Evolutionary conservation across 2,329 filamentous ascomycete species (phyloP).

Genomic region (Ophiostoma australiae): DNA sequence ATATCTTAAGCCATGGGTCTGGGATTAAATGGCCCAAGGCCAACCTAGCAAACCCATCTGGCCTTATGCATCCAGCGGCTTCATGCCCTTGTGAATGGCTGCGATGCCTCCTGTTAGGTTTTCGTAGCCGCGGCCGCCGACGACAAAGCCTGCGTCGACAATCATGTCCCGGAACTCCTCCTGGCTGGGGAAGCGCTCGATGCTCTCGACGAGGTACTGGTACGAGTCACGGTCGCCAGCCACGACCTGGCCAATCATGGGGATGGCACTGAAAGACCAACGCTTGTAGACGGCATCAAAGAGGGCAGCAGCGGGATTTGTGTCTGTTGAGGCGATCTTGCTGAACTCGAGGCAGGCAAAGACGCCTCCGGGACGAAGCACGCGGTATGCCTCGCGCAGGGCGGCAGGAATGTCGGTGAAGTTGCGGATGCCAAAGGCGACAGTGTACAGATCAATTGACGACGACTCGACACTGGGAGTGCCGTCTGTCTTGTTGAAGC

Average conservation of each 20-base stretch:
- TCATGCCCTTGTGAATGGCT: slow-evolving; percentile 94
- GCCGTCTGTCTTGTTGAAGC: slow-evolving; percentile 45
- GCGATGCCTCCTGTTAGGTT: slow-evolving; percentile 89
- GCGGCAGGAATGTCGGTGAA: slow-evolving; percentile 88
- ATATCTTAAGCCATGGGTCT: background rate
- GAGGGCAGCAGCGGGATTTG: slow-evolving; percentile 56
- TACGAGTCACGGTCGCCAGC: slow-evolving; percentile 93
- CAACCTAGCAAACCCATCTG: background rate
- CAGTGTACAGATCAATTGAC: slow-evolving; percentile 91
- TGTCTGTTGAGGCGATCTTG: slow-evolving; percentile 54
- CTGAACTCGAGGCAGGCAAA: slow-evolving; percentile 97
- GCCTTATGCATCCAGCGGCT: slow-evolving; percentile 50
- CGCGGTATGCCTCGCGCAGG: slow-evolving; percentile 74
- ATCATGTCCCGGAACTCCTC: slow-evolving; percentile 81
- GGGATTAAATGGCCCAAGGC: background rate
- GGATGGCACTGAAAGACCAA: slow-evolving; percentile 94
- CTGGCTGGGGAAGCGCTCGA: slow-evolving; percentile 87
- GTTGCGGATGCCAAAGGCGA: slow-evolving; percentile 95
- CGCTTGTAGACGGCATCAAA: slow-evolving; percentile 86
- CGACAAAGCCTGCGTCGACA: slow-evolving; percentile 73
- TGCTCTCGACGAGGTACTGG: slow-evolving; percentile 97
- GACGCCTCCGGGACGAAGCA: slow-evolving; percentile 88
- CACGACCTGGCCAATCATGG: slow-evolving; percentile 89
- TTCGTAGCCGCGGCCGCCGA: slow-evolving; percentile 79
- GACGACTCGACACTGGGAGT: slow-evolving; percentile 54